Base-by-base conservation (phyloP, 257 asterid genomes). In the Plantago elongata region DNA sequence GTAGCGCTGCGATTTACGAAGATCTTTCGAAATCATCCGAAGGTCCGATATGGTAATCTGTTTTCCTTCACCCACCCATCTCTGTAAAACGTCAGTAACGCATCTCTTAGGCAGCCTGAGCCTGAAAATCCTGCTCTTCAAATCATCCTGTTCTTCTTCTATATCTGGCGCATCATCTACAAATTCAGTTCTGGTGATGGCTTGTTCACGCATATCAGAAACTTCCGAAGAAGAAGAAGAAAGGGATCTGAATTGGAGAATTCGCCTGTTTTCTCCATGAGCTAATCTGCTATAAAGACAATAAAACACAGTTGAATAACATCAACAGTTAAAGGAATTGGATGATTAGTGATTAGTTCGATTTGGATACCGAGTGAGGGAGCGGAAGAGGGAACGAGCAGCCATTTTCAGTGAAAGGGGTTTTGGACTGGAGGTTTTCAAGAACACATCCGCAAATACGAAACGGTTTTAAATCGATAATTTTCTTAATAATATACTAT, bases 31-130 rank as follows among this genome's bases (percentile, higher is more conserved):
- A 70, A 92, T 86, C 71, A 52, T 68, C 9, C 99, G 89, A 57
- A 92, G 97, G 61, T 86, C 94, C 45, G 87, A 77, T 51, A 80
- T 60, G 45, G 84, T 13, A 30, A 92, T 50, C 22, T 61, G 5
- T 60, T 73, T 72, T 43, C 99, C 99, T 73, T 89, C 95, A 63
- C 61, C 48, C 42, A 82, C 72, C 99, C 99, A 89, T 68, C 81
- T 81, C 60, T 83, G 84, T 51, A 92, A 72, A 29, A 83, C 87
- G 64, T 89, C 80, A 9, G 86, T 78, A 62, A 80, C 94, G 49
- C 99, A 89, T 77, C 97, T 75, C 78, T 83, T 89, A 11, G 99
- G 99, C 46, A 92, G 81, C 67, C 97, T 82, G 43, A 86, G 78
- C 69, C 97, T 74, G 64, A 84, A 80, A 47, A 92, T 81, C 63